These are phyloP conservation scores for Przewalskia tangutica DNA, from an alignment of 257 asterid genomes.

Conservation along the genomic window DNA sequence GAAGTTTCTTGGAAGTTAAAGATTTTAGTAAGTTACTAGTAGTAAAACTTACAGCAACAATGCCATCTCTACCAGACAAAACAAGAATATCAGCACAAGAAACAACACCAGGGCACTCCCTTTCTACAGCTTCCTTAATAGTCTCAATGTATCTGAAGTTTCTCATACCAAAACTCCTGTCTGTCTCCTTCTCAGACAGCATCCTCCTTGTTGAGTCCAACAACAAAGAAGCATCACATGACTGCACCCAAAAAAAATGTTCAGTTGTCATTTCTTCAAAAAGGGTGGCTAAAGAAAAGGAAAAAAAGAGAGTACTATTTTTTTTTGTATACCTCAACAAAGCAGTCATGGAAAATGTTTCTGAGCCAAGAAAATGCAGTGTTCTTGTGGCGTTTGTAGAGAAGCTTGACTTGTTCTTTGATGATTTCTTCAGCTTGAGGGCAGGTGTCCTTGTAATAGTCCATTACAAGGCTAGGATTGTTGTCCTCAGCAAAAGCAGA, in stretches of 20 bases:
- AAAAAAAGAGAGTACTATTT: not conserved
- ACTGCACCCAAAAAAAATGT: slow-evolving; percentile 24
- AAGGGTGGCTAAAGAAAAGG: not conserved
- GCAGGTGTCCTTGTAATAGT: slow-evolving; percentile 77
- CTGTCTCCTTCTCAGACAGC: slow-evolving; percentile 83
- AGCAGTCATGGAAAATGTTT: slow-evolving; percentile 97
- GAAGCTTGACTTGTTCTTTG: slow-evolving; percentile 78
- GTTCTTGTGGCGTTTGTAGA: slow-evolving; percentile 97
- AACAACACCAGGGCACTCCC: slow-evolving; percentile 95
- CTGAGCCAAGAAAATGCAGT: slow-evolving; percentile 98
- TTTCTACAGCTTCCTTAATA: slow-evolving; percentile 82
- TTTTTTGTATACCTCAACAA: slow-evolving; percentile 49
- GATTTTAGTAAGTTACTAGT: no score
- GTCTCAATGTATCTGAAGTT: slow-evolving; percentile 82
- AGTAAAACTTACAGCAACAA: slow-evolving; percentile 37
- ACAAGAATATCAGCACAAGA: slow-evolving; percentile 93
- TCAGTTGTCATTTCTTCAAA: not conserved
- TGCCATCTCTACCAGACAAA: slow-evolving; percentile 87
- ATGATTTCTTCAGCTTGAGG: slow-evolving; percentile 97
- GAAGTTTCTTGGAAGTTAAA: not conserved
- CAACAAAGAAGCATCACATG: slow-evolving; percentile 92
- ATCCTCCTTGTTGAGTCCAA: slow-evolving; percentile 88
- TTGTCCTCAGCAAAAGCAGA: slow-evolving; percentile 28
- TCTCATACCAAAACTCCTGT: slow-evolving; percentile 96
- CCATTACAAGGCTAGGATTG: slow-evolving; percentile 44